Evolutionary conservation across 2,329 filamentous ascomycete genomes (phyloP).

Genomic region (Aspergillus sp.): DNA sequence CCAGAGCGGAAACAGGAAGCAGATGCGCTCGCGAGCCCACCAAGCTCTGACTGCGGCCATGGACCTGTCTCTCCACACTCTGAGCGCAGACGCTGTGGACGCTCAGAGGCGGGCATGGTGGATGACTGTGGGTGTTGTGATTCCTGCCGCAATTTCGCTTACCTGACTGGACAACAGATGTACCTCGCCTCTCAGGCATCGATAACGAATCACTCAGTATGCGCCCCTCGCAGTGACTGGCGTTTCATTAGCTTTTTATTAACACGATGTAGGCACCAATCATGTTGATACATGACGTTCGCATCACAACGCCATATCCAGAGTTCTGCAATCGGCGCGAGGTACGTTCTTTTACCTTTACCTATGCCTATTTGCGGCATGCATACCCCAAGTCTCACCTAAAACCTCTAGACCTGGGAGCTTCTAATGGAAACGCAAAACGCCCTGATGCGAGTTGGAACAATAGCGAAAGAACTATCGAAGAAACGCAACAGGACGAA

Average conservation of each 20-base stretch:
- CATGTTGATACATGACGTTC: neutral
- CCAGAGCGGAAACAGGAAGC: slow-evolving; percentile 27
- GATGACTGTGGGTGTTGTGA: slow-evolving; percentile 28
- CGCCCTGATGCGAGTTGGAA: neutral
- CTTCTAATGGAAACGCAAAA: neutral
- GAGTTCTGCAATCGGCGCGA: neutral
- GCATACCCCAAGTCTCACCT: too few relatives aligned
- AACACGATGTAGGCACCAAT: neutral
- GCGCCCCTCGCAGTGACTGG: neutral
- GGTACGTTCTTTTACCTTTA: neutral
- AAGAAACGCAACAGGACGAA: neutral
- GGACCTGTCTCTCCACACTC: slow-evolving; percentile 29
- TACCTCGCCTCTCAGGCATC: neutral
- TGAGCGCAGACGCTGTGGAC: slow-evolving; percentile 12
- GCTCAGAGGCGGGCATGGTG: slow-evolving; percentile 31
- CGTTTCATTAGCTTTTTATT: neutral
- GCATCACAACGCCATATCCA: neutral
- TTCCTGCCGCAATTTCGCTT: neutral
- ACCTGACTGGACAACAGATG: neutral
- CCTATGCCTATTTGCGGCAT: too few relatives aligned
- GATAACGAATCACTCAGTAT: neutral
- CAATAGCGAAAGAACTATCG: neutral
- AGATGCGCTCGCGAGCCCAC: slow-evolving; percentile 31
- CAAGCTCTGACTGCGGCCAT: slow-evolving; percentile 33
- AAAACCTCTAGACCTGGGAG: neutral